Conservation (phyloP, 768 basidiomycete genomes). For the Galerina marginata region DNA sequence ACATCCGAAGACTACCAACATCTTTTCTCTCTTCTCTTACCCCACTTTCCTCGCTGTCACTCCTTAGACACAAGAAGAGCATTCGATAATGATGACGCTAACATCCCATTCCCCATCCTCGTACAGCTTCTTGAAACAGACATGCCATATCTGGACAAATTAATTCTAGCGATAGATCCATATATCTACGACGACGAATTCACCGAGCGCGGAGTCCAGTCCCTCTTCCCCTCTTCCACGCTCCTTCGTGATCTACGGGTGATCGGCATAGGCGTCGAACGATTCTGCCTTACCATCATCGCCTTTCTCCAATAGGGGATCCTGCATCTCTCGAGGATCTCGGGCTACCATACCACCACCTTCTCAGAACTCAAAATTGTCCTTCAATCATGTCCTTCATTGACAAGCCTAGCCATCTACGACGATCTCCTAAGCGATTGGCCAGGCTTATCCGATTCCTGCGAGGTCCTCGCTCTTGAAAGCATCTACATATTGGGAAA, state of each 20-base stretch:
- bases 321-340: constrained; percentile 14
- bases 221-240: constrained; percentile 8
- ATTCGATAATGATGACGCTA: not conserved
- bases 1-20: not conserved
- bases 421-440: constrained; percentile 18
- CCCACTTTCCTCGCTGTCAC: constrained; percentile 15
- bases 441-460: not conserved
- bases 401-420: constrained; percentile 17
- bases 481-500: constrained; percentile 20
- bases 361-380: constrained; percentile 9
- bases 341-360: not conserved
- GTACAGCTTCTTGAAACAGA: not conserved
- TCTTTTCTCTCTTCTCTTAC: not conserved
- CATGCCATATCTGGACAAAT: constrained; percentile 11
- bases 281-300: not conserved
- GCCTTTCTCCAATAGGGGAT: not conserved
- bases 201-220: not conserved
- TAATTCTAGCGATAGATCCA: constrained; percentile 15
- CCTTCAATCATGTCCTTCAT: constrained; percentile 6
- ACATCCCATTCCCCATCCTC: not conserved
- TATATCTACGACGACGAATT: not conserved
- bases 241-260: constrained; percentile 13
- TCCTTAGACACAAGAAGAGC: not conserved
- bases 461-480: constrained; percentile 9
- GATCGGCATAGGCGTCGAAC: constrained; percentile 6